Evolutionary conservation across 1,284 basidiomycete genomes (phyloP), one percentile per base, ranked within the genome.

Genomic region (Papiliotrema nemorosa): DNA sequence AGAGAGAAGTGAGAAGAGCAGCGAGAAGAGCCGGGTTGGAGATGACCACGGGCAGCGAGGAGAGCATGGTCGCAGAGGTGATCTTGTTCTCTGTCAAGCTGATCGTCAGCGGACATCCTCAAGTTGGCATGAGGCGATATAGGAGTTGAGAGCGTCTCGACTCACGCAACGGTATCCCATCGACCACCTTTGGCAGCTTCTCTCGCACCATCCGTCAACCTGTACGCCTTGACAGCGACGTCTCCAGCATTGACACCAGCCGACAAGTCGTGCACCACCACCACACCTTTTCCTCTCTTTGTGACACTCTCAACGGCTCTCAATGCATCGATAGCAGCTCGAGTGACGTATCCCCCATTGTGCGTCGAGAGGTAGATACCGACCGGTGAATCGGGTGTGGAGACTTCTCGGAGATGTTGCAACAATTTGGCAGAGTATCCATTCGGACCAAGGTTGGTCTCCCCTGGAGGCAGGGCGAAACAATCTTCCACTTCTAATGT

Each of bases 361-460:
- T 85, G 84, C 41, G 86, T 90, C 41, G 87, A 87, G 73, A 96
- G 90, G 79, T 99, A 99, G 75, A 97, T 91, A 39, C 96, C 96
- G 51, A 98, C 89, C 43, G 96, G 84, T 63, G 88, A 91, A 72
- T 94, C 92, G 68, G 97, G 93, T 49, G 87, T 85, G 71, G 91
- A 88, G 54, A 97, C 90, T 71, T 97, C 67, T 12, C 65, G 59
- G 27, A 74, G 64, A 51, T 73, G 67, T 33, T 55, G 62, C 22
- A 75, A 62, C 29, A 75, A 66, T 39, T 58, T 54, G 41, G 67
- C 53, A 10, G 70, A 67, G 58, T 72, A 72, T 33, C 70, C 67
- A 52, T 62, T 58, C 49, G 61, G 44, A 24, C 63, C 63, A 3
- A 72, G 50, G 43, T 53, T 59, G n/a, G 59, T 67, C 59, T 73